Evolutionary conservation across 2,329 filamentous ascomycete species (phyloP), one percentile per base, ranked within the genome.

Genomic region (Aspergillus ibericus): DNA sequence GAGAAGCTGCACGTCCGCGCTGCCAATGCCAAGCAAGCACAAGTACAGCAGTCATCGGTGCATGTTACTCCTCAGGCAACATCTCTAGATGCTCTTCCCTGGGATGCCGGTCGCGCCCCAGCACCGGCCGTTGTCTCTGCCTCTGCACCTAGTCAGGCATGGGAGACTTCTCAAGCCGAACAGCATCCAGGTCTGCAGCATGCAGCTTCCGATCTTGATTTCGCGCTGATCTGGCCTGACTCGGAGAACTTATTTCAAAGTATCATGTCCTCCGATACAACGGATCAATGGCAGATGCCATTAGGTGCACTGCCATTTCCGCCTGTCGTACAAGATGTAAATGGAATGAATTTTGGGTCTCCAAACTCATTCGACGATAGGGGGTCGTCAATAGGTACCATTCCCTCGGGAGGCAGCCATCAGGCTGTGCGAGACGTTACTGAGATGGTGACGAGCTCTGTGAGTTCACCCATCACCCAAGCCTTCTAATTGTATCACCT

Each of bases 381-480:
- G 38, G 64, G 66, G 18, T 69, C 71, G 3, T 71, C 75, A 9
- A 74, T 77, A 35, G 74, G 73, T 5, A 48, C 68, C 15, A 77
- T 79, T 36, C 75, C 77, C 1, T 73, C 69, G 2, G 78, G 77
- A 4, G 77, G 73, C 36, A 76, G 75, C 38, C 76, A 77, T 44
- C 71, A 76, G 62, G 78, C 78, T 40, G 76, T 80, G n/a, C 72
- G 73, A 27, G 77, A 79, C 71, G 74, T 80, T 29, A 78, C 76
- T 29, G 74, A 77, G 40, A 77, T 79, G 77, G 71, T 79, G 22
- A 73, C 74, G 10, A 77, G 70, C 53, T 72, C 77, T 59, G 77
- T 79, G 64, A 67, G 75, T 63, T 25, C 16, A 22, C 7, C 18
- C n/a, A n/a, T 25, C 16, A 22, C 7, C 18, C n/a, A n/a, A 15